Evolutionary conservation across 1,284 basidiomycete species (phyloP).

Genomic region (Cryptococcus sp.): DNA sequence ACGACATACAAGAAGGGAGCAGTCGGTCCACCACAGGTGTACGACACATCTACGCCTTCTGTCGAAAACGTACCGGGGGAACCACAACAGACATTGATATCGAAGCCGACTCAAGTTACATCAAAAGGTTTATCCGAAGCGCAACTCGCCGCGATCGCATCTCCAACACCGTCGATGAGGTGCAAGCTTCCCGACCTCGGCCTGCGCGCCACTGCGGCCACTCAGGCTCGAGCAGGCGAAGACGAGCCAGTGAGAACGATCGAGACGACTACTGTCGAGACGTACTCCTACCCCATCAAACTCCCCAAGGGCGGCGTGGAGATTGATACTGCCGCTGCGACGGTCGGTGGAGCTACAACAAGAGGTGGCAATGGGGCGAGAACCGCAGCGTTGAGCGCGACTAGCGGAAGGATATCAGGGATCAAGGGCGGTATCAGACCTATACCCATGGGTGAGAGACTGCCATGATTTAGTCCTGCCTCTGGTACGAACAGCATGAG

Average conservation of each 20-base stretch:
- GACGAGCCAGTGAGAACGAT: conserved; percentile 9
- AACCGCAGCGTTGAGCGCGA: conserved; percentile 12
- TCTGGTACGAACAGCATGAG: too few relatives aligned
- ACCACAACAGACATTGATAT: background rate
- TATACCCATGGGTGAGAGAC: conserved; percentile 30
- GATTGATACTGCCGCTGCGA: conserved; percentile 28
- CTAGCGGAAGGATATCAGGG: conserved; percentile 11
- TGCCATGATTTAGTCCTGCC: background rate
- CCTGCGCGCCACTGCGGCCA: background rate
- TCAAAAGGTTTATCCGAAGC: background rate
- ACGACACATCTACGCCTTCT: conserved; percentile 8
- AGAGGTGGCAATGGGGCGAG: conserved; percentile 22
- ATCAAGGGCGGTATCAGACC: conserved; percentile 30
- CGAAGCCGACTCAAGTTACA: background rate
- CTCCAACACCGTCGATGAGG: background rate
- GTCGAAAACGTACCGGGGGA: conserved; percentile 11
- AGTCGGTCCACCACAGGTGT: conserved; percentile 5
- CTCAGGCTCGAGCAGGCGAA: background rate
- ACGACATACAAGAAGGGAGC: conserved; percentile 11
- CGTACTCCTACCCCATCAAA: conserved; percentile 17
- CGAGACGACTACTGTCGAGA: conserved; percentile 28
- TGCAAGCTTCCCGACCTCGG: background rate
- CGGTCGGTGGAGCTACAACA: conserved; percentile 25
- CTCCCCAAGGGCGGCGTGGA: conserved; percentile 2
- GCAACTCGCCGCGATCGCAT: background rate